Evolutionary conservation across 1,284 basidiomycete species (phyloP).

Genomic region (Sporisorium sorghi): DNA sequence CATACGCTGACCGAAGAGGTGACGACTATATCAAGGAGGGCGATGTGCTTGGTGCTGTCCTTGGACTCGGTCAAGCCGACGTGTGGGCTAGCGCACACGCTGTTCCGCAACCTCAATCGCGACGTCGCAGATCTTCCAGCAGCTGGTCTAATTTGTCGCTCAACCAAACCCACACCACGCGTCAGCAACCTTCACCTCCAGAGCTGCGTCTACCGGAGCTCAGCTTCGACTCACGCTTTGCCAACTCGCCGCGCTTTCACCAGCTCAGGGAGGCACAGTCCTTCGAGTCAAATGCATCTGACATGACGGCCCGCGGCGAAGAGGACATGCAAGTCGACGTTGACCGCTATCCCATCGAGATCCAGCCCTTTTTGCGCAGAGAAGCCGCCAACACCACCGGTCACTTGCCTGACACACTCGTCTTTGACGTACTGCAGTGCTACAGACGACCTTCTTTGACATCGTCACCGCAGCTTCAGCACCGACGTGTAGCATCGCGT

Average conservation of each 20-base stretch:
- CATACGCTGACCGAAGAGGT: constrained; percentile 28
- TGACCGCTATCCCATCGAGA: constrained; percentile 25
- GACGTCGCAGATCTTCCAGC: constrained; percentile 26
- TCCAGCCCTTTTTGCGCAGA: constrained; percentile 25
- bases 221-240: constrained; percentile 26
- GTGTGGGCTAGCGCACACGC: constrained; percentile 22
- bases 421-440: constrained; percentile 58
- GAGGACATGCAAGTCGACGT: constrained; percentile 9
- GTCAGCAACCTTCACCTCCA: constrained; percentile 4
- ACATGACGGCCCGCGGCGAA: constrained; percentile 34
- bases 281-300: constrained; percentile 47
- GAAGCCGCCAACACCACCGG: neutral
- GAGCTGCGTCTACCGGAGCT: constrained; percentile 37
- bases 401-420: constrained; percentile 20
- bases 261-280: constrained; percentile 52
- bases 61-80: constrained; percentile 53
- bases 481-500: neutral
- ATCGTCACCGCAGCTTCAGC: neutral
- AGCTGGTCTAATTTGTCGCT: constrained; percentile 20
- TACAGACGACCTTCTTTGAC: constrained; percentile 25
- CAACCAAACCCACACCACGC: neutral
- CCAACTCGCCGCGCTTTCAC: constrained; percentile 30
- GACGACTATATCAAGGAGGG: constrained; percentile 50
- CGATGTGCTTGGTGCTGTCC: constrained; percentile 61
- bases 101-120: constrained; percentile 4